A percentile compares a stretch with the other conserved stretches of the same genome.
phyloP scores from a whole-genome alignment of 176 grass and related monocot species.

The Leersia perrieri region DNA sequence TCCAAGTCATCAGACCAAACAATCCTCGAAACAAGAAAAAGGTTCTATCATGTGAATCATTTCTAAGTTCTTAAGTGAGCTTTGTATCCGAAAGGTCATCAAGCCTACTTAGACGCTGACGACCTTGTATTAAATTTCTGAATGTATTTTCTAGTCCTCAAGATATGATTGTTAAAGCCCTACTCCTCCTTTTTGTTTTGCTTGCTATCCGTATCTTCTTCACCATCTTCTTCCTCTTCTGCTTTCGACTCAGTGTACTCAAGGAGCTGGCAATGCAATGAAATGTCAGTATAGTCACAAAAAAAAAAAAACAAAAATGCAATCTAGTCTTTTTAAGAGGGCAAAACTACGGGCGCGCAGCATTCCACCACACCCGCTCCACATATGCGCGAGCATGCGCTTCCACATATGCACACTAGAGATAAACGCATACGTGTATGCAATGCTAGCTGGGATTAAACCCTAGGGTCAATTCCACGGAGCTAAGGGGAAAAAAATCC shows the following conservation, averaged over 20 bases:
- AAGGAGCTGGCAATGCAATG: conserved; percentile 51
- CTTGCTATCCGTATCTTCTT: conserved; percentile 14
- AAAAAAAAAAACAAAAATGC: background rate
- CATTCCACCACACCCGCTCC: background rate
- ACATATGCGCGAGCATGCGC: background rate
- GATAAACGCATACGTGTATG: background rate
- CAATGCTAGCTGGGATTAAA: background rate
- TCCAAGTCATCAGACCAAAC: conserved; percentile 7
- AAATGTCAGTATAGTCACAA: background rate
- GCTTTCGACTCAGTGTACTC: conserved; percentile 60
- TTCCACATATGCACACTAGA: background rate
- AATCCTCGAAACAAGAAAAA: background rate
- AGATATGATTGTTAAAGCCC: background rate
- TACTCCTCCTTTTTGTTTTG: conserved; percentile 45
- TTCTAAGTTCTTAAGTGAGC: conserved; percentile 23
- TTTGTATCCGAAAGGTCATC: background rate
- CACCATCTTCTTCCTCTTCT: conserved; percentile 28
- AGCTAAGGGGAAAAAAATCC: background rate
- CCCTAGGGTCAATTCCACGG: background rate
- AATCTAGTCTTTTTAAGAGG: too few relatives aligned
- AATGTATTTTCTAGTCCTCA: background rate
- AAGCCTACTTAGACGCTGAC: background rate
- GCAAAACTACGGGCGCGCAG: background rate
- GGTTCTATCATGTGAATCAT: conserved; percentile 4
- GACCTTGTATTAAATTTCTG: conserved; percentile 19